Evolutionary conservation across 148 eudicot genomes (phyloP).

Genomic region (Pouteria glomerata): DNA sequence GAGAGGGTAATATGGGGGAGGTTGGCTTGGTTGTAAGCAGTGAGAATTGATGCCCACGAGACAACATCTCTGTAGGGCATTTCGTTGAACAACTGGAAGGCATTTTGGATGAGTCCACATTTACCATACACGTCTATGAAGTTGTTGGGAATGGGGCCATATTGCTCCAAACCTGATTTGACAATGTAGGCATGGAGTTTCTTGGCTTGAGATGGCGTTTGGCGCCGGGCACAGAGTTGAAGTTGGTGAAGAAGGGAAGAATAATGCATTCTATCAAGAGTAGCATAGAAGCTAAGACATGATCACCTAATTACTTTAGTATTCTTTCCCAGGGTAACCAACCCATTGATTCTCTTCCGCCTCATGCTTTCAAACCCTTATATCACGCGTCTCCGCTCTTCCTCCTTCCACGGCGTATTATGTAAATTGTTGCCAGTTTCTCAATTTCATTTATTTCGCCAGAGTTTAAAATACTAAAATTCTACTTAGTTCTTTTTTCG

Average conservation of each 20-base stretch:
- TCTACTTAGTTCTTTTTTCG: conserved; percentile 5
- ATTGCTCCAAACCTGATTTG: conserved; percentile 42
- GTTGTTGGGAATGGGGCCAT: conserved; percentile 39
- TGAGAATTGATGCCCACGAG: conserved; percentile 68
- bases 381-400: no score
- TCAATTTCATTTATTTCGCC: neutral
- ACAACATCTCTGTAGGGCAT: conserved; percentile 45
- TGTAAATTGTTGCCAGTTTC: no score
- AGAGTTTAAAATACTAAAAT: neutral
- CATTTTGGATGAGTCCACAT: conserved; percentile 41
- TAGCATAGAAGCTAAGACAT: no score
- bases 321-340: no score
- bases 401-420: no score
- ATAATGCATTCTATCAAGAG: no score
- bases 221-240: conserved; percentile 28
- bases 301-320: no score
- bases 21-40: conserved; percentile 52
- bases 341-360: no score
- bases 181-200: conserved; percentile 59
- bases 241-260: conserved; percentile 26
- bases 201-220: conserved; percentile 45
- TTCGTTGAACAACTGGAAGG: conserved; percentile 63
- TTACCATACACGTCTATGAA: conserved; percentile 48
- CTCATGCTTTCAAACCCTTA: no score
- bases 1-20: conserved; percentile 30